A percentile compares a stretch with the other conserved stretches of the same genome.
These are phyloP conservation scores for Penicillium nordicum DNA, from an alignment of 2,329 filamentous ascomycete species.

Conservation along the genomic window DNA sequence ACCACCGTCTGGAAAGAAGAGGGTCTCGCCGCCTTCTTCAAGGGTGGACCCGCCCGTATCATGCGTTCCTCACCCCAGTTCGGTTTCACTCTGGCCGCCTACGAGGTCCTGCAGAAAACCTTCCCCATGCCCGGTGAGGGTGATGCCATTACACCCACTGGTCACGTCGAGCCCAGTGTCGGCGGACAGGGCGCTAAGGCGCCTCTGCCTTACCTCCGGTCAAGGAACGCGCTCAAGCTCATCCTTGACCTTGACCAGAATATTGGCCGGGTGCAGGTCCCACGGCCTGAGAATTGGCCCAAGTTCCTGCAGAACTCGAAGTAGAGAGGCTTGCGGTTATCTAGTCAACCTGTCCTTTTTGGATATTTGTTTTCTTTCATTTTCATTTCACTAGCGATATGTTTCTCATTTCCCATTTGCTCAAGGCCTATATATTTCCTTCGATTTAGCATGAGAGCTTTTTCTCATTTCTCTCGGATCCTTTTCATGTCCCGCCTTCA, in stretches of 20 bases:
- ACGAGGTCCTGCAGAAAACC: constrained; percentile 80
- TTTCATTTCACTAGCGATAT: constrained; percentile 4
- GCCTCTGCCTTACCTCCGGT: constrained; percentile 65
- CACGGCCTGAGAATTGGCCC: constrained; percentile 41
- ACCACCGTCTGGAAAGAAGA: constrained; percentile 82
- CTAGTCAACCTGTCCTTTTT: constrained; percentile 24
- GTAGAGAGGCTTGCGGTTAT: constrained; percentile 19
- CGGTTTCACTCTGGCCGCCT: constrained; percentile 92
- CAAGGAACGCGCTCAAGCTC: constrained; percentile 89
- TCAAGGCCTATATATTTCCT: constrained; percentile 8
- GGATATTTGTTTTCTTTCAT: constrained; percentile 7
- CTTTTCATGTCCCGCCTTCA: constrained; percentile 2
- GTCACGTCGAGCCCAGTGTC: constrained; percentile 61
- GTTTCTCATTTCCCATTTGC: constrained; percentile 14
- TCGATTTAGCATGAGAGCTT: constrained; percentile 23
- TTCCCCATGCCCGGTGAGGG: constrained; percentile 72
- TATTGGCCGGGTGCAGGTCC: constrained; percentile 72
- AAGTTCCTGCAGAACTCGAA: constrained; percentile 34
- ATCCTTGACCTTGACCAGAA: constrained; percentile 92
- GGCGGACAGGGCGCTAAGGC: constrained; percentile 62
- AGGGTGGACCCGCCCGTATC: constrained; percentile 93
- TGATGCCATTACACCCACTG: constrained; percentile 54
- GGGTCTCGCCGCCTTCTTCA: constrained; percentile 96
- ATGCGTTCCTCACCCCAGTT: constrained; percentile 94
- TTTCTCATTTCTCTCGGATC: constrained; percentile 9